phyloP scores from a whole-genome alignment of 306 rosid genomes.

The barrel medic (Medicago truncatula) region DNA sequence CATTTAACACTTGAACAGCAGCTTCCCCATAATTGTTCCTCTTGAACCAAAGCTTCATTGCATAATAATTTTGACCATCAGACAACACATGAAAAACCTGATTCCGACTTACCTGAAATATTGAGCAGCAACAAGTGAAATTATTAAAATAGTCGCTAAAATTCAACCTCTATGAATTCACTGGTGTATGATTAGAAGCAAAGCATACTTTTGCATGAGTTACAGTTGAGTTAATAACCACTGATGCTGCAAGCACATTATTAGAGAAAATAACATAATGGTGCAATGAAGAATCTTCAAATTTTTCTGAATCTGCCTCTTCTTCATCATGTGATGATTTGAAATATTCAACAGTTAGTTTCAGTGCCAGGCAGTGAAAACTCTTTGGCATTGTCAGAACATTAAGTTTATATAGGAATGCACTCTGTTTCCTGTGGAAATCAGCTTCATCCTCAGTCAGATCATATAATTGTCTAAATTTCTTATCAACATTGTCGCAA shows the following conservation, averaged over 20 bases:
- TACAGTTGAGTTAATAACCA: slow-evolving; percentile 87
- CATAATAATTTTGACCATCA: slow-evolving; percentile 83
- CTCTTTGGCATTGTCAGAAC: slow-evolving; percentile 99
- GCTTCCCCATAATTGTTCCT: slow-evolving; percentile 75
- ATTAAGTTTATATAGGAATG: slow-evolving; percentile 90
- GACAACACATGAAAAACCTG: slow-evolving; percentile 96
- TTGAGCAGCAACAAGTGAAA: slow-evolving; percentile 47
- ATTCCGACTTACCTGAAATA: slow-evolving; percentile 75
- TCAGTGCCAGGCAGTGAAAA: slow-evolving; percentile 90
- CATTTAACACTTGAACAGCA: slow-evolving; percentile 74
- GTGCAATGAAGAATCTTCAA: slow-evolving; percentile 65
- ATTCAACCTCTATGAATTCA: slow-evolving; percentile 30
- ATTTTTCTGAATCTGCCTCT: slow-evolving; percentile 65
- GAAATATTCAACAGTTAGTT: slow-evolving; percentile 91
- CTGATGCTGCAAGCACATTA: slow-evolving; percentile 89
- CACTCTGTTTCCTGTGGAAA: slow-evolving; percentile 97
- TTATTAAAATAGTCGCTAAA: slow-evolving; percentile 19
- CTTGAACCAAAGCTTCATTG: slow-evolving; percentile 89
- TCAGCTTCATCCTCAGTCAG: slow-evolving; percentile 96
- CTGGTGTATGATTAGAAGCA: slow-evolving; percentile 22
- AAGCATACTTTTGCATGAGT: slow-evolving; percentile 74
- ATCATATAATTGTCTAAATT: slow-evolving; percentile 89
- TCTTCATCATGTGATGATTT: slow-evolving; percentile 56
- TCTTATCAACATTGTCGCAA: slow-evolving; percentile 94
- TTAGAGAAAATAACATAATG: slow-evolving; percentile 87